Conservation (phyloP, 2,329 filamentous ascomycete genomes). For the Ceratocystis lukuohia region DNA sequence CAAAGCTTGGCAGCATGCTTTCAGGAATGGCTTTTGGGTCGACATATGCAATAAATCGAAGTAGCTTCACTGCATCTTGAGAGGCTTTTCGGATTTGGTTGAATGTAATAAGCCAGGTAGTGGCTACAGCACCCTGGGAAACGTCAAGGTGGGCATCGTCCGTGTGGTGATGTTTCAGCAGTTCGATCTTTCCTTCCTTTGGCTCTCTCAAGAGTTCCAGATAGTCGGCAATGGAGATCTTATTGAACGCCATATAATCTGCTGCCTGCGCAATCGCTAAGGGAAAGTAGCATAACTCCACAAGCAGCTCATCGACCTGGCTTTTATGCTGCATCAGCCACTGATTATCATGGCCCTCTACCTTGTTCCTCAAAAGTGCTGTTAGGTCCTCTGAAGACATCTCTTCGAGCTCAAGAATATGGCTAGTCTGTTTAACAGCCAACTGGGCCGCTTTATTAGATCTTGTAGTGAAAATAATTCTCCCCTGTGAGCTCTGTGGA, state of each 20-base stretch:
- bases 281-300: conserved; percentile 14
- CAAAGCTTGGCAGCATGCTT: not conserved
- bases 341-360: not conserved
- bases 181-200: not conserved
- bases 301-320: not conserved
- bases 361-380: not conserved
- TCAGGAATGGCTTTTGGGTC: not conserved
- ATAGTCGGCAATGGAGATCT: not conserved
- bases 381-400: not conserved
- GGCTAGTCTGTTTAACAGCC: not conserved
- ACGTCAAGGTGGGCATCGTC: not conserved
- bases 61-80: not conserved
- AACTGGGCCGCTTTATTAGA: not conserved
- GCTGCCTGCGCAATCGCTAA: conserved; percentile 21
- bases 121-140: not conserved
- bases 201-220: not conserved
- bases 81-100: not conserved
- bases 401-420: not conserved
- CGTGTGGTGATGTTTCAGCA: not conserved
- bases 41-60: not conserved
- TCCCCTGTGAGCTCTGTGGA: conserved; percentile 20
- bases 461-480: conserved; percentile 10
- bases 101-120: not conserved
- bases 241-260: conserved; percentile 17
- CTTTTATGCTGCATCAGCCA: not conserved